Base-by-base conservation (phyloP, 495 filamentous ascomycete species). In the Penicillium daleae region DNA sequence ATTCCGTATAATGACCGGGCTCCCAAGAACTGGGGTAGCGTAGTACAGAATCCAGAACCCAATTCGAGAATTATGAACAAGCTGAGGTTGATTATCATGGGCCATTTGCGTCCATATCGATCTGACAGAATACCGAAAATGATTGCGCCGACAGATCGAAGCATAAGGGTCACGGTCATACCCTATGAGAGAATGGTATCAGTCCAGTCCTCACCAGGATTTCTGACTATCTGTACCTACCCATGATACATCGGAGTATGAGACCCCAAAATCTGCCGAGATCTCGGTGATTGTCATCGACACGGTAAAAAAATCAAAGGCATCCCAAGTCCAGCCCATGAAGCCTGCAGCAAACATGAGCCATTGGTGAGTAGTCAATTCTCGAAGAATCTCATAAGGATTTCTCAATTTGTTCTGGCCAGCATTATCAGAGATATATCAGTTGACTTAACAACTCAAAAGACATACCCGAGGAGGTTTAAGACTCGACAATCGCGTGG, bases 81-180 rank as follows among this genome's bases (percentile, higher is more conserved):
- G 12, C 89, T 13, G 55, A 90, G 89, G 72, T 92, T 91, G 67
- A 89, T 72, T 22, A 92, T 78, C 66, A 92, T 91, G 5, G 89
- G 89, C 89, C 89, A 92, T 71, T 90, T 92, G n/a, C 90, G 78
- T 29, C 90, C 90, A 62, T 88, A 93, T 32, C 89, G 81, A 79
- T 93, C 90, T 2, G 87, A 76, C 2, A 86, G 87, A 40, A 91
- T 77, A 26, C 90, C 90, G 66, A 92, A 92, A 27, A 85, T 62
- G 57, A 89, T 79, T 32, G 87, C 83, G 2, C 90, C 90, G 26
- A 90, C 83, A 3, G 87, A 88, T 50, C 89, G 78, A 68, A 91
- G 82, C 90, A 93, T 92, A 2, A 93, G 79, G 49, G 91, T 89
- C 12, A 92, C 77, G 0, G 90, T 93, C 65, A 93, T 92, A 33